Percentiles rank a stretch among this genome's conserved stretches.
phyloP scores from a whole-genome alignment of 345 rosid genomes.

The Salix brachista region DNA sequence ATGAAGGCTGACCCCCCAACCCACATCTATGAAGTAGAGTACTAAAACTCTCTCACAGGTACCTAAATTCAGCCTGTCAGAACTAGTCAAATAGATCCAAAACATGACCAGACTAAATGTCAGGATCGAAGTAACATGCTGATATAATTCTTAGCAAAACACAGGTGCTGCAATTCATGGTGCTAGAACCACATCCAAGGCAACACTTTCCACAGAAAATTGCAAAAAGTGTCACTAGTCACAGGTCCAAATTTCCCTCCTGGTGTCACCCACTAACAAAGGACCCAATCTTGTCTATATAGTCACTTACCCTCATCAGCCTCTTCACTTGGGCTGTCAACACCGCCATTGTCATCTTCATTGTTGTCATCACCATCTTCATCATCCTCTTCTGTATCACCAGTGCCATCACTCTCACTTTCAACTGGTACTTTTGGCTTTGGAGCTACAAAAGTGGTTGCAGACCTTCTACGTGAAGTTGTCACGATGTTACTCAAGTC shows the following conservation, averaged over 20 bases:
- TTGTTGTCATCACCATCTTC: conserved; percentile 35
- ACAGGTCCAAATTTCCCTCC: conserved; percentile 3
- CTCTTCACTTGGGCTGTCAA: conserved; percentile 36
- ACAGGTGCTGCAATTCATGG: not conserved
- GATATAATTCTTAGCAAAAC: not conserved
- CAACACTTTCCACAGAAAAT: not conserved
- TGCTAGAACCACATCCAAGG: not conserved
- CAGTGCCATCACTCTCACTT: conserved; percentile 47
- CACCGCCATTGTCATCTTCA: conserved; percentile 19
- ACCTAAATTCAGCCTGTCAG: not conserved
- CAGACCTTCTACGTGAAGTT: conserved; percentile 74
- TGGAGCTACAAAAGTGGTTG: conserved; percentile 58
- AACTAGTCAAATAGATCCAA: not conserved
- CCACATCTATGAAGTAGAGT: too few relatives aligned
- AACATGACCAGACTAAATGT: not conserved
- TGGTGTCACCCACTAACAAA: not conserved
- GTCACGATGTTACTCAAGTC: conserved; percentile 76
- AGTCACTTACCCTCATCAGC: conserved; percentile 41
- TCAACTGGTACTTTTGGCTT: conserved; percentile 61
- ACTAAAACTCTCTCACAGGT: too few relatives aligned
- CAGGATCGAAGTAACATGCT: not conserved
- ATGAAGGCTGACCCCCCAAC: too few relatives aligned
- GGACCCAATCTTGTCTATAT: not conserved
- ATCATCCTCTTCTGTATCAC: conserved; percentile 36
- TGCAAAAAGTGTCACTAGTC: conserved; percentile 3